Base-by-base conservation (phyloP, 805 yeast genomes). In the Nakazawaea laoshanensis region DNA sequence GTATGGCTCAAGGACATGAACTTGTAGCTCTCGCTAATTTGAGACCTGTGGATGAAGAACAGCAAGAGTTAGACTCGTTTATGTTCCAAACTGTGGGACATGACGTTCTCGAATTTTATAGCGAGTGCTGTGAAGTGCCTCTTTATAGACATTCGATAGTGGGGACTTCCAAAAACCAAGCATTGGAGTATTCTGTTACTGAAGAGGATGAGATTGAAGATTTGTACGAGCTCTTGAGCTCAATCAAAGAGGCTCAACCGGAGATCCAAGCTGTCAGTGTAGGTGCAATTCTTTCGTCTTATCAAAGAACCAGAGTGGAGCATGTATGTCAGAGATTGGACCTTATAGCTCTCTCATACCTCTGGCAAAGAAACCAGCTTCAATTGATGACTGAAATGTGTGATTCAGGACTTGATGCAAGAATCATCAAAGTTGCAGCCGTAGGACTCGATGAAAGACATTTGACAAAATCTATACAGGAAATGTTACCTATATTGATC, bases 81-180 rank as follows among this genome's bases (percentile, higher is more conserved):
- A 92, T 92, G 98, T 92, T 84, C 55, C 98, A 92, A 56, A 92
- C 98, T 0, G 97, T 92, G 6, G 98, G 98, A 0, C 92, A 83
- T 53, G 84, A 81, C 41, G 72, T 82, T 3, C 64, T 92, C 2
- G 66, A 70, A 0, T 54, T 61, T 33, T 85, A 88, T 48, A 59
- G 70, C 3, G 65, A 77, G 39, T 83, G 95, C 47, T 59, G 83
- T 26, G 88, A 75, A 6, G 74, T 82, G 1, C 97, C 98, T 1
- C 57, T 92, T 50, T 86, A 78, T 47, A 59, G 95, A 32, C 73
- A 69, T 5, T 63, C 65, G 10, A 85, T 89, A 21, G 46, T 43
- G 0, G 92, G 94, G 0, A 49, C 55, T 0, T 75, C 94, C 0
- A 60, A 70, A 24, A 77, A 82, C 43, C 77, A 74, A 35, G 57